phyloP scores from a whole-genome alignment of 139 green algal genomes.

The Picochlorum sp. region DNA sequence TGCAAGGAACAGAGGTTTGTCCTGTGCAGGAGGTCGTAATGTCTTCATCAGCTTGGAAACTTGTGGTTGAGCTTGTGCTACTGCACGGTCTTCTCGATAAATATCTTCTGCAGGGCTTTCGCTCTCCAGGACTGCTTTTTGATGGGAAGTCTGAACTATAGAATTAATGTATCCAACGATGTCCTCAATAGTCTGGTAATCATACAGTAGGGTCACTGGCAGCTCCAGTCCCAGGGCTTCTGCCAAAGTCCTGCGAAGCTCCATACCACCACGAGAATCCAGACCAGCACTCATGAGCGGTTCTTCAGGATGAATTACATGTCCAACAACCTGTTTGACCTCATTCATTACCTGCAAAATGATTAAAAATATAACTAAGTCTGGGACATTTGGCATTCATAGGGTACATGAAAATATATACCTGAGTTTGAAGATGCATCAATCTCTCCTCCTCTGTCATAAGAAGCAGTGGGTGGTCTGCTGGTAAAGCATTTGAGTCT shows the following conservation, averaged over 20 bases:
- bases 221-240: conserved; percentile 44
- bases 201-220: conserved; percentile 74
- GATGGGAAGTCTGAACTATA: neutral
- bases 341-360: conserved; percentile 66
- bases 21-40: conserved; percentile 32
- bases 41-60: conserved; percentile 62
- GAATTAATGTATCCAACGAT: conserved; percentile 37
- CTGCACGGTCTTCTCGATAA: neutral
- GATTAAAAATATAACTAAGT: no score
- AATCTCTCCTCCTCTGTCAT: conserved; percentile 45
- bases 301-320: conserved; percentile 49
- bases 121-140: neutral
- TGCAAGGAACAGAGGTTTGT: conserved; percentile 69
- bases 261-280: conserved; percentile 68
- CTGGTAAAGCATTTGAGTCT: conserved; percentile 3
- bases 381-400: neutral
- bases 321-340: conserved; percentile 47
- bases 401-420: no score
- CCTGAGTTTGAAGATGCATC: conserved; percentile 50
- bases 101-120: neutral
- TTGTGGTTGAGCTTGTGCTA: conserved; percentile 1
- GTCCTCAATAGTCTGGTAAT: conserved; percentile 56
- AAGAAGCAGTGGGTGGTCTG: conserved; percentile 37
- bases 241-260: conserved; percentile 71
- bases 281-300: conserved; percentile 35